A percentile compares a stretch with the other conserved stretches of the same genome.
Conservation (phyloP, 2,329 filamentous ascomycete species). For the Cordyceps fumosorosea region DNA sequence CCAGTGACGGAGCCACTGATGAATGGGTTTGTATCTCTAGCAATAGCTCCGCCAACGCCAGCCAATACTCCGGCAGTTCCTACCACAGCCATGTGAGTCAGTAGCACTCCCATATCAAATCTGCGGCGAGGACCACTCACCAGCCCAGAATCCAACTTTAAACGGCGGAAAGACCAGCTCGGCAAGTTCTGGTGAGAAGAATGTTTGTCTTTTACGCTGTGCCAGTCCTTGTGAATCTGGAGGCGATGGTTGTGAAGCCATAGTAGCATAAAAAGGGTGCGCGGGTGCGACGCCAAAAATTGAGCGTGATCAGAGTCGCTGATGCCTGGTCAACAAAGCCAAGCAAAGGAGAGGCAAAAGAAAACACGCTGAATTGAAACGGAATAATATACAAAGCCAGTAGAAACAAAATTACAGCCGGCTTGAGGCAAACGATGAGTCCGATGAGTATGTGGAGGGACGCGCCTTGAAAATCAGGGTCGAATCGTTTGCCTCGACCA, state of each 20-base stretch:
- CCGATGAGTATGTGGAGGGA: not conserved
- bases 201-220: slow-evolving; percentile 25
- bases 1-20: slow-evolving; percentile 68
- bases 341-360: not conserved
- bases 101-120: not conserved
- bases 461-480: slow-evolving; percentile 9
- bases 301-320: not conserved
- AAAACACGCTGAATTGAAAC: not conserved
- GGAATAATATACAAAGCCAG: not conserved
- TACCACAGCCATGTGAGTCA: slow-evolving; percentile 22
- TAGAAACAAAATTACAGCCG: not conserved
- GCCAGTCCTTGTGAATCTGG: slow-evolving; percentile 17
- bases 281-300: not conserved
- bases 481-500: not conserved
- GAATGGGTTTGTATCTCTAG: slow-evolving; percentile 59
- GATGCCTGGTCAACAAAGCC: not conserved
- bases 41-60: slow-evolving; percentile 64
- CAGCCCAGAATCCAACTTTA: slow-evolving; percentile 52
- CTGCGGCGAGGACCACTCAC: slow-evolving; percentile 30
- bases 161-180: slow-evolving; percentile 45
- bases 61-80: slow-evolving; percentile 55
- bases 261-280: slow-evolving; percentile 6
- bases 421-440: not conserved
- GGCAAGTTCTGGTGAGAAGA: slow-evolving; percentile 37
- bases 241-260: slow-evolving; percentile 16